Evolutionary conservation across 2,329 filamentous ascomycete genomes (phyloP), one percentile per base, ranked within the genome.

Genomic region (Rhexocercosporidium sp.): DNA sequence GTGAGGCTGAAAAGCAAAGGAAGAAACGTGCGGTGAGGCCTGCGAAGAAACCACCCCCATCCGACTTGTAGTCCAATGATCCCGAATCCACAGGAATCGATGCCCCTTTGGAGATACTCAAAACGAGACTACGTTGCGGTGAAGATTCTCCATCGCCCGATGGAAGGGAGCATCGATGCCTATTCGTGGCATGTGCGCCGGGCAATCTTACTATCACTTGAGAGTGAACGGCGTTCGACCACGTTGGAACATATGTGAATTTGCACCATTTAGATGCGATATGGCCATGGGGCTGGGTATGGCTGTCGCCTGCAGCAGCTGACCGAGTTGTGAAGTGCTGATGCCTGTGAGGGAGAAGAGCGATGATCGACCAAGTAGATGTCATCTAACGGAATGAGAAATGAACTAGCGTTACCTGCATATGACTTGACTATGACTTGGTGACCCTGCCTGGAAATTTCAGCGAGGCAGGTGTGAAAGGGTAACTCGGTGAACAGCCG

Each of bases 231-330:
- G 61, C 20, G 22, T 14, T 49, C 27, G n/a, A 57, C 39, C 8
- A 8, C n/a, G n/a, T 39, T 64, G 39, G 20, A 53, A n/a, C 34
- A 53, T 66, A 64, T 66, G 67, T 65, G 44, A 62, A n/a, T 64
- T 63, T 69, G 67, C 66, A 71, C 66, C 68, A 59, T 62, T 64
- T 62, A 62, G 57, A 65, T 66, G 66, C 53, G 68, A 68, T 67
- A 64, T 54, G 39, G 44, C 63, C 68, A 66, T 57, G 68, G 66
- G 70, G 49, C 25, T 27, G 39, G 59, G 41, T 8, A 56, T 62
- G 22, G 46, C 37, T 56, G 57, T 46, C 12, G 34, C 31, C 47
- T 57, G 41, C 46, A 51, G 56, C 63, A 61, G 63, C 44, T 44
- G 51, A 31, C 29, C 25, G 27, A 34, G 16, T 16, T 39, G 20